phyloP scores from a whole-genome alignment of 1,139 yeast species.

The Candida tropicalis region DNA sequence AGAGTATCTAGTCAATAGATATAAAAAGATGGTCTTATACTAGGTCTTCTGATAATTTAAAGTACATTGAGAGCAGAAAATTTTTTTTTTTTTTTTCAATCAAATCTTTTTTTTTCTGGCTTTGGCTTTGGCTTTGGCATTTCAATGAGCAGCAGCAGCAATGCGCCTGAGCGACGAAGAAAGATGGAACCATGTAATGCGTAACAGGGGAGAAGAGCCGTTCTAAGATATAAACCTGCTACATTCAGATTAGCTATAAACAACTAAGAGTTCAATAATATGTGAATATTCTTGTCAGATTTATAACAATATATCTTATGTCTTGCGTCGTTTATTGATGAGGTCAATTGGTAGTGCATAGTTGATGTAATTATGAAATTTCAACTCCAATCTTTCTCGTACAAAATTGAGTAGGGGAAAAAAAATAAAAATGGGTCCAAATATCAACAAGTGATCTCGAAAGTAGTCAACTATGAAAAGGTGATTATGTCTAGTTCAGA shows the following conservation, averaged over 20 bases:
- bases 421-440: no score
- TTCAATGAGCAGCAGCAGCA: conserved; percentile 1
- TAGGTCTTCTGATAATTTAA: neutral
- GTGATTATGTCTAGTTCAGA: conserved; percentile 15
- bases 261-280: no score
- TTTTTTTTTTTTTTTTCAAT: conserved; percentile 1
- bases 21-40: neutral
- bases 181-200: neutral
- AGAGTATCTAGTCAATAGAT: conserved; percentile 4
- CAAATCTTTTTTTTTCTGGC: neutral
- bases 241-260: no score
- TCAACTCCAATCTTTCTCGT: no score
- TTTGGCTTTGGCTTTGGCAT: no score
- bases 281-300: no score
- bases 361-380: no score
- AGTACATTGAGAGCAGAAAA: neutral
- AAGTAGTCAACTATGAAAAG: neutral
- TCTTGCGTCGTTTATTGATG: no score
- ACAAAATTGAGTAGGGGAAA: neutral
- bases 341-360: conserved; percentile 5
- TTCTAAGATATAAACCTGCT: no score
- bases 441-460: no score
- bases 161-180: neutral
- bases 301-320: no score
- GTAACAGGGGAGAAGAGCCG: no score